Conservation (phyloP, 2,329 filamentous ascomycete species). For the Sporothrix variecibatus region DNA sequence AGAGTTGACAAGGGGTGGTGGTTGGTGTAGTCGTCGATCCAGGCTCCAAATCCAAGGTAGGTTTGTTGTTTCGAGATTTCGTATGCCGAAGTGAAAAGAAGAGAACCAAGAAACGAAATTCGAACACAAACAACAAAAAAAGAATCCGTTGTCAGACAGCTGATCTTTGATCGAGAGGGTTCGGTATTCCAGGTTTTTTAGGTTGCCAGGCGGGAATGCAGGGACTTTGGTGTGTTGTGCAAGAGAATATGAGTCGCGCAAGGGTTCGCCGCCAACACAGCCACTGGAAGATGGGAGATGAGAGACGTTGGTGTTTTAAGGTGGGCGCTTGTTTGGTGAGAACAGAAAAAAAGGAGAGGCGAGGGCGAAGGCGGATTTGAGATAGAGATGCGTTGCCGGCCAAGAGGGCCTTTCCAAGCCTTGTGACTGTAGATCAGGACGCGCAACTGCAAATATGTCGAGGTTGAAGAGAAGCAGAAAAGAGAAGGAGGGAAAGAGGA, state of each 20-base stretch:
- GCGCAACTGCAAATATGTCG: background rate
- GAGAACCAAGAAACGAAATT: background rate
- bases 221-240: slow-evolving; percentile 19
- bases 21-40: slow-evolving; percentile 4
- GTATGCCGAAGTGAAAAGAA: background rate
- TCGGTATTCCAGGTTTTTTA: slow-evolving; percentile 9
- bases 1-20: background rate
- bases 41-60: background rate
- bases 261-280: background rate
- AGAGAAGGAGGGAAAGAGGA: background rate
- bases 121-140: slow-evolving; percentile 8
- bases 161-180: background rate
- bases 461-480: background rate
- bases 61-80: background rate
- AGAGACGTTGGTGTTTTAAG: slow-evolving; percentile 5
- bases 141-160: slow-evolving; percentile 14
- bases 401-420: slow-evolving; percentile 22
- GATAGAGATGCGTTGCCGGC: background rate
- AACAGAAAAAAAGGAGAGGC: background rate
- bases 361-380: background rate
- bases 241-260: slow-evolving; percentile 1
- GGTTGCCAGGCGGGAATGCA: slow-evolving; percentile 20
- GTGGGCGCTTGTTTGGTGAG: background rate
- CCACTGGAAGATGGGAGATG: background rate
- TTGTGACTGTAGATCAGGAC: slow-evolving; percentile 17